Evolutionary conservation across 2,329 filamentous ascomycete species (phyloP), one percentile per base, ranked within the genome.

Genomic region (Colletotrichum somersetense): DNA sequence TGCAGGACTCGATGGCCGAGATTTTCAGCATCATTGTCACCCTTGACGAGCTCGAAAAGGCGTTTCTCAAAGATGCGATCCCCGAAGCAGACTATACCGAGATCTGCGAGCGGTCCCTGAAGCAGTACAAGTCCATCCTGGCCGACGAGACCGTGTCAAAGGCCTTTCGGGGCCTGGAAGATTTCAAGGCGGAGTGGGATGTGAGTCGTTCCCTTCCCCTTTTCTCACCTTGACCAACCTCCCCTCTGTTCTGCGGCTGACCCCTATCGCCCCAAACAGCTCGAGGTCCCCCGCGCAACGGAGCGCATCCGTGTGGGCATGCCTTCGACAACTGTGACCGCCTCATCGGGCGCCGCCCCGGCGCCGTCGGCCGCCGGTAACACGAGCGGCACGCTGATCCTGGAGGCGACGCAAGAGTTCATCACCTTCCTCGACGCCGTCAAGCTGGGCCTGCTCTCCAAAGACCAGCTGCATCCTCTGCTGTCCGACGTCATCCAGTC

Each of bases 21-120:
- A 91, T 99, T 33, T 99, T 98, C 83, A 97, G 95, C 83, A 98
- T 99, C 76, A 96, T 99, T 48, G 89, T 98, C 73, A 98, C 96
- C 0, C 87, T 99, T 3, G 96, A 99, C 80, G 95, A 97, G 75
- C 89, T 99, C 1, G 96, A 99, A 79, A 97, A 97, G 81, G 97
- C 96, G 0, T 99, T 97, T 79, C 89, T 99, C 50, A 97, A 97
- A 79, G 96, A 99, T 86, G 96, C 95, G 30, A 92, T 99, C 62
- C 90, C 93, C 7, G 96, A 98, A 82, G 88, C 88, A 64, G 96
- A 98, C 78, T 99, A 99, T 81, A 97, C 95, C 1, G 96, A 98
- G 79, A 97, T 96, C 75, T 99, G 97, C 86, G 93, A 95, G 79
- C 91, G 96, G 50, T 89, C 97, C 72, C 83, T 99, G 77, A 97